phyloP scores from a whole-genome alignment of 768 basidiomycete genomes.

The Boletellus emodensis region DNA sequence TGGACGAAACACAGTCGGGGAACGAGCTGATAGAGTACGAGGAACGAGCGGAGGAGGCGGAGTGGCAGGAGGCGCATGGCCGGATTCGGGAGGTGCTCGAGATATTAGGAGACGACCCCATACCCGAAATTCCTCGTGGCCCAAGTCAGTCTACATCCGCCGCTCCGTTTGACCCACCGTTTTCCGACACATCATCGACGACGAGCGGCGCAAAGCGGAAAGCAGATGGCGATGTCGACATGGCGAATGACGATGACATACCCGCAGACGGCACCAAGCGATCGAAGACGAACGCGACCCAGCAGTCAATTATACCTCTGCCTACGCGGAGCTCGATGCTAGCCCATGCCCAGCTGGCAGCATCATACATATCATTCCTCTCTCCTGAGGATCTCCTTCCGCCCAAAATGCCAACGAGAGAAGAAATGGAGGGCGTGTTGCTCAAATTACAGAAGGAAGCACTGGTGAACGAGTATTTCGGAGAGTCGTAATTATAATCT shows the following conservation, averaged over 20 bases:
- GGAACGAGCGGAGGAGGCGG: constrained; percentile 64
- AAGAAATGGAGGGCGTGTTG: constrained; percentile 76
- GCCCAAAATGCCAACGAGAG: constrained; percentile 69
- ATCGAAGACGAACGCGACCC: constrained; percentile 19
- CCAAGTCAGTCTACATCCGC: constrained; percentile 4
- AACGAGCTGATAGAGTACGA: constrained; percentile 70
- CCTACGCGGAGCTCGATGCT: constrained; percentile 15
- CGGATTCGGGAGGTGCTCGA: constrained; percentile 53
- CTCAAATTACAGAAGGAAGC: constrained; percentile 76
- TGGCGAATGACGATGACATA: constrained; percentile 30
- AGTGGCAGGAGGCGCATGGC: constrained; percentile 60
- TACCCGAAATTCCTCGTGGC: constrained; percentile 47
- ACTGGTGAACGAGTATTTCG: constrained; percentile 75
- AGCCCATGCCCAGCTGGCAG: constrained; percentile 51
- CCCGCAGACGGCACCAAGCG: constrained; percentile 29
- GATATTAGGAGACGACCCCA: constrained; percentile 47
- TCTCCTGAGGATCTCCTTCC: constrained; percentile 65
- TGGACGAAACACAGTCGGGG: constrained; percentile 64
- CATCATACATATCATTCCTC: constrained; percentile 72
- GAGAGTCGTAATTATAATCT: constrained; percentile 30
- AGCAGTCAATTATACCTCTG: constrained; percentile 1
- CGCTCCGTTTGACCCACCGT: constrained; percentile 19
- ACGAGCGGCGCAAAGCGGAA: constrained; percentile 50
- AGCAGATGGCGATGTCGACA: constrained; percentile 40
- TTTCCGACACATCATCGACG: constrained; percentile 15